Conservation (phyloP, 2,329 filamentous ascomycete genomes). For the Botrytis porri region DNA sequence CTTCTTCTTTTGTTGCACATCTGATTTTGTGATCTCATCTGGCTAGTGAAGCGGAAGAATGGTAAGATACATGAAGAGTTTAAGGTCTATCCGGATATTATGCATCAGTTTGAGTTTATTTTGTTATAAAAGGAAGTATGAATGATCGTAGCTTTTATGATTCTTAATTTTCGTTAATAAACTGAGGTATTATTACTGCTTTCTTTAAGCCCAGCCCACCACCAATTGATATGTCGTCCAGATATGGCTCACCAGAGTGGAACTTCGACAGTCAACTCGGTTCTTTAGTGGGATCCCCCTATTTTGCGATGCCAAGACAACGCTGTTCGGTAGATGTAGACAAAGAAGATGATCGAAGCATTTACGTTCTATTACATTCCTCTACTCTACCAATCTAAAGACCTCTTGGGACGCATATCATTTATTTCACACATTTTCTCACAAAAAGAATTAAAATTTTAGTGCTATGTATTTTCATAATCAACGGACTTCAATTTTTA, state of each 20-base stretch:
- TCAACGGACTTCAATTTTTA: not conserved
- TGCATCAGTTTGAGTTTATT: not conserved
- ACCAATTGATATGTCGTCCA: accelerated
- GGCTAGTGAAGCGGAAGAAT: not conserved
- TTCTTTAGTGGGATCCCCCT: not conserved
- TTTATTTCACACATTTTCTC: not conserved
- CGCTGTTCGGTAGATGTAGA: not conserved
- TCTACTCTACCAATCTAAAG: not conserved
- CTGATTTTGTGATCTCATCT: not conserved
- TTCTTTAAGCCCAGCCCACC: accelerated
- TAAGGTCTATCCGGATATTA: not conserved
- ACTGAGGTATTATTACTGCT: accelerated
- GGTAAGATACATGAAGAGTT: not conserved
- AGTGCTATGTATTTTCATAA: not conserved
- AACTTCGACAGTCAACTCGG: not conserved
- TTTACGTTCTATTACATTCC: not conserved
- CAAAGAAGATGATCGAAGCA: not conserved
- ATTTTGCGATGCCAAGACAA: accelerated
- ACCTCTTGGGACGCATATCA: not conserved
- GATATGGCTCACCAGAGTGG: not conserved
- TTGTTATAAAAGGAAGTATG: accelerated
- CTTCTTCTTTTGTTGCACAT: too few relatives aligned
- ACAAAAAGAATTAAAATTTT: too few relatives aligned
- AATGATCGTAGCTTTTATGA: not conserved
- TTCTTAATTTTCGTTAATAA: accelerated